Evolutionary conservation across 768 basidiomycete genomes (phyloP).

Genomic region (Pleurotus tuber-regium): DNA sequence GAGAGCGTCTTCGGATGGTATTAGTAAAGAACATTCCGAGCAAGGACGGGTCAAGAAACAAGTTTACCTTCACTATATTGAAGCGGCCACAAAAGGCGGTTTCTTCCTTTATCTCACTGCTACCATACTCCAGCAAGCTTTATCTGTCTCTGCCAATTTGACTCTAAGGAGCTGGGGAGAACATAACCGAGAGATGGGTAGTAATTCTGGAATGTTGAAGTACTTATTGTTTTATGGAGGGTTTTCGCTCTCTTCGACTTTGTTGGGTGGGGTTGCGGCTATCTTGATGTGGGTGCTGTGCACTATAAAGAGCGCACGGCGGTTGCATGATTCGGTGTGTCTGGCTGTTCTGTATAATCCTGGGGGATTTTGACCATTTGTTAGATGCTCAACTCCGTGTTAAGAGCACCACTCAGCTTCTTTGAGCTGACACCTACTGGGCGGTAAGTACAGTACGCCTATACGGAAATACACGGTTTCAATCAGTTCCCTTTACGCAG

Average conservation of each 20-base stretch:
- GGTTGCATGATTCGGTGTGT: conserved; percentile 74
- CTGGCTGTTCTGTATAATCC: background rate
- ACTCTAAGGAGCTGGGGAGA: conserved; percentile 84
- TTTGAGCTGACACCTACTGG: conserved; percentile 90
- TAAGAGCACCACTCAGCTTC: conserved; percentile 82
- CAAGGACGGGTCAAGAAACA: conserved; percentile 75
- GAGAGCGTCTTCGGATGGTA: conserved; percentile 41
- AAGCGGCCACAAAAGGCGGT: conserved; percentile 73
- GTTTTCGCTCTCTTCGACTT: conserved; percentile 56
- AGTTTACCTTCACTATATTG: conserved; percentile 78
- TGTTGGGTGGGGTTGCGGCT: conserved; percentile 53
- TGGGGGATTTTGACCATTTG: background rate
- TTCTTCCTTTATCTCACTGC: conserved; percentile 62
- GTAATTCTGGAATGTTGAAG: conserved; percentile 53
- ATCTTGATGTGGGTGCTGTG: conserved; percentile 78
- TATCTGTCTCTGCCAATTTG: conserved; percentile 59
- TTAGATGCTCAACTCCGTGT: conserved; percentile 77
- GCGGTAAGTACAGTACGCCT: conserved; percentile 40
- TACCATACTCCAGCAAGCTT: conserved; percentile 52
- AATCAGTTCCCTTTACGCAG: conserved; percentile 33
- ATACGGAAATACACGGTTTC: background rate
- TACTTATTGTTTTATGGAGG: conserved; percentile 68
- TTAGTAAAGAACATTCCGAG: conserved; percentile 71
- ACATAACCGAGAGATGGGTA: conserved; percentile 60
- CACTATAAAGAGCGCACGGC: conserved; percentile 67